Evolutionary conservation across 805 yeast species (phyloP).

Genomic region (Barnettozyma populi): DNA sequence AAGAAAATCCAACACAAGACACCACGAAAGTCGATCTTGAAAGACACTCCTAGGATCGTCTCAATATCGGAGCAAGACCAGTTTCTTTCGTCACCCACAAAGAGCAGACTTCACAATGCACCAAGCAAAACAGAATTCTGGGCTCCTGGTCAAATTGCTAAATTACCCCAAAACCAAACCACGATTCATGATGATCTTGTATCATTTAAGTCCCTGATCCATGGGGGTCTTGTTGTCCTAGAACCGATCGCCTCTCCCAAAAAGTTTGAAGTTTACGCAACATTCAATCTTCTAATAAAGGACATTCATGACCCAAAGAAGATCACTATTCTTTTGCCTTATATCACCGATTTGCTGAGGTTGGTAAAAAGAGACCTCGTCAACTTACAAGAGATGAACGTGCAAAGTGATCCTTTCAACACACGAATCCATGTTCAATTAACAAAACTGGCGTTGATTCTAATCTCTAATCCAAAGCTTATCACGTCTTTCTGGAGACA

Average conservation of each 20-base stretch:
- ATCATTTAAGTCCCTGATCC: conserved; percentile 14
- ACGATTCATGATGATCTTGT: conserved; percentile 7
- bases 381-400: conserved; percentile 6
- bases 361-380: conserved; percentile 11
- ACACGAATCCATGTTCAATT: conserved; percentile 23
- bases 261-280: conserved; percentile 25
- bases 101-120: not conserved
- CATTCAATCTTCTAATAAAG: conserved; percentile 18
- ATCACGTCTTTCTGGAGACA: conserved; percentile 7
- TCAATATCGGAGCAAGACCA: conserved; percentile 11
- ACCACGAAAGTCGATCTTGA: conserved; percentile 22
- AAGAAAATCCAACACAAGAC: conserved; percentile 9
- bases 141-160: conserved; percentile 24
- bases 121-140: conserved; percentile 17
- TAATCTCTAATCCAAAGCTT: conserved; percentile 15
- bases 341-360: conserved; percentile 8
- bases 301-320: conserved; percentile 17
- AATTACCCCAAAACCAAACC: conserved; percentile 4
- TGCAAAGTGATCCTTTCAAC: conserved; percentile 16
- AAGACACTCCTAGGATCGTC: conserved; percentile 2
- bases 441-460: conserved; percentile 12
- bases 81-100: conserved; percentile 2
- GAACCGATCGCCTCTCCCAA: conserved; percentile 10
- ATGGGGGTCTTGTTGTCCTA: conserved; percentile 21
- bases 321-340: not conserved